Conservation (phyloP, 495 filamentous ascomycete species). For the Cairneyella variabilis region DNA sequence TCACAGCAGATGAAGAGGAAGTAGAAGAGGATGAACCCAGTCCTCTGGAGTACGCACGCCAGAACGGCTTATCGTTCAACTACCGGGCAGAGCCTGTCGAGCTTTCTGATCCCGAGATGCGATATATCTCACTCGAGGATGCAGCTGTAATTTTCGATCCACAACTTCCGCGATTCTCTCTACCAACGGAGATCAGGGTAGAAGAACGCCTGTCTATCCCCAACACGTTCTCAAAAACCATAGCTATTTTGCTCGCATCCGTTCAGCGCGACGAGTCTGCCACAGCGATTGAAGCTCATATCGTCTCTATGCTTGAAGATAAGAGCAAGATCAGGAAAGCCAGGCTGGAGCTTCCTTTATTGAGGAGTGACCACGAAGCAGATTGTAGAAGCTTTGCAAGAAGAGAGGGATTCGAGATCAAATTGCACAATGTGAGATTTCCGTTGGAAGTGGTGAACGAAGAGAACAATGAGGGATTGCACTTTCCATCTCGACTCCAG, state of each 20-base stretch:
- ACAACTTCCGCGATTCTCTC: slow-evolving; percentile 26
- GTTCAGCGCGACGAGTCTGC: slow-evolving; percentile 10
- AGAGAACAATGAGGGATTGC: slow-evolving; percentile 46
- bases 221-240: too few relatives aligned
- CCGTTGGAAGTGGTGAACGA: slow-evolving; percentile 42
- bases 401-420: slow-evolving; percentile 29
- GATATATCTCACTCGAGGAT: slow-evolving; percentile 3
- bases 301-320: slow-evolving; percentile 19
- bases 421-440: slow-evolving; percentile 36
- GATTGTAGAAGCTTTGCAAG: slow-evolving; percentile 37
- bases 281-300: slow-evolving; percentile 25
- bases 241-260: slow-evolving; percentile 11
- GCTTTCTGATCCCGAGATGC: slow-evolving; percentile 5
- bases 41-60: slow-evolving; percentile 38
- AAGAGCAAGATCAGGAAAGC: neutral
- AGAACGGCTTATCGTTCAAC: slow-evolving; percentile 35
- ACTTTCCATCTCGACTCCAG: slow-evolving; percentile 36
- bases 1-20: too few relatives aligned
- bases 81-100: slow-evolving; percentile 20
- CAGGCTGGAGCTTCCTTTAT: slow-evolving; percentile 44
- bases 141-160: slow-evolving; percentile 19
- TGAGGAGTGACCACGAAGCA: slow-evolving; percentile 44
- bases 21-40: slow-evolving; percentile 11
- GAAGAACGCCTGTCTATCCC: slow-evolving; percentile 29
- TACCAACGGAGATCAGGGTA: slow-evolving; percentile 14